Conservation (phyloP, 1,139 yeast genomes). For the Lodderomyces jiufengensis region DNA sequence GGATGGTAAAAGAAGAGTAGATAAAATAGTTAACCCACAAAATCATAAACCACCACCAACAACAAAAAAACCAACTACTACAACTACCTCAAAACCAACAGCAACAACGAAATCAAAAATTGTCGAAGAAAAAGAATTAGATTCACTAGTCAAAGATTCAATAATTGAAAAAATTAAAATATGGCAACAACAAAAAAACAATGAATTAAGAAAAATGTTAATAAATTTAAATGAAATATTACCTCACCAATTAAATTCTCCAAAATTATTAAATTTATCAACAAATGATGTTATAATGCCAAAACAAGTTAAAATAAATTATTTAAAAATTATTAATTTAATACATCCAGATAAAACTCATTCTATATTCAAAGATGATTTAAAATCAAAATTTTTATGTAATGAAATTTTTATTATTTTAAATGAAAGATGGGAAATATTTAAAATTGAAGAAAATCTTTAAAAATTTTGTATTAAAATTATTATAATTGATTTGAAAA, state of each 20-base stretch:
- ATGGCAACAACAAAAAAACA: constrained; percentile 78
- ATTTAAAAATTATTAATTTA: constrained; percentile 89
- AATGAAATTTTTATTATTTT: constrained; percentile 80
- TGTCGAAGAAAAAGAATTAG: constrained; percentile 37
- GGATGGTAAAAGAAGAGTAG: constrained; percentile 83
- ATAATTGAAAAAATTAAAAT: constrained; percentile 12
- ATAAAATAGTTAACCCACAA: constrained; percentile 56
- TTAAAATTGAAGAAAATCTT: constrained; percentile 46
- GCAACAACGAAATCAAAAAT: constrained; percentile 15
- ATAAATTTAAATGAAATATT: constrained; percentile 63
- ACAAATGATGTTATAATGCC: constrained; percentile 80
- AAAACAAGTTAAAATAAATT: constrained; percentile 82
- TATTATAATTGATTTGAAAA: background rate
- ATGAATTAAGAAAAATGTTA: constrained; percentile 71
- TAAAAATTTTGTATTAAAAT: background rate
- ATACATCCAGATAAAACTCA: constrained; percentile 92
- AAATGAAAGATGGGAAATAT: constrained; percentile 89
- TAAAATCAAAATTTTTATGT: constrained; percentile 58
- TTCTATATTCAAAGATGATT: constrained; percentile 1
- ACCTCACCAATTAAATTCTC: constrained; percentile 47
- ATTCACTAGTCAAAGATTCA: constrained; percentile 13
- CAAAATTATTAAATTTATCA: constrained; percentile 22
- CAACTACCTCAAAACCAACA: constrained; percentile 10
- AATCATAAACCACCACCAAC: constrained; percentile 16
- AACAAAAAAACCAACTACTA: constrained; percentile 15